Evolutionary conservation across 2,329 filamentous ascomycete genomes (phyloP).

Genomic region (Pezicula neosporulosa): DNA sequence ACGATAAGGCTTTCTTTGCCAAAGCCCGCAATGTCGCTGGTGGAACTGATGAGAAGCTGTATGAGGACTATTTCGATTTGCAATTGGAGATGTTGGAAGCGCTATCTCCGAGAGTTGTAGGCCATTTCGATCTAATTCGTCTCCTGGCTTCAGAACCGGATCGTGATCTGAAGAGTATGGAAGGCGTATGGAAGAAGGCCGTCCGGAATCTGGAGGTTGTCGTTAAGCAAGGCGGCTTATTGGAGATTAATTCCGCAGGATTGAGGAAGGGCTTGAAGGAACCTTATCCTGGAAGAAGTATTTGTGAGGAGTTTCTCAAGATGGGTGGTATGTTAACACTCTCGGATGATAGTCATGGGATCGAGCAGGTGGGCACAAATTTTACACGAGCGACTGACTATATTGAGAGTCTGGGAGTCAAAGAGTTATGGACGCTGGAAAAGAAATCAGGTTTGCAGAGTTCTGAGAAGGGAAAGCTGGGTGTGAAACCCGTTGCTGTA

Average conservation of each 20-base stretch:
- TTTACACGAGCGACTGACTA: conserved; percentile 70
- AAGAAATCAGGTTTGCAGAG: conserved; percentile 1
- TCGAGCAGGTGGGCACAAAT: conserved; percentile 83
- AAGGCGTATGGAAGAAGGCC: conserved; percentile 72
- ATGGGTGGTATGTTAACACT: conserved; percentile 82
- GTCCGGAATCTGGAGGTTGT: conserved; percentile 71
- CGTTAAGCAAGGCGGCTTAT: conserved; percentile 69
- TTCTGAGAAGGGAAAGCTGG: conserved; percentile 5
- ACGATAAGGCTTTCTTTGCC: conserved; percentile 65
- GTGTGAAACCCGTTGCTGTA: conserved; percentile 8
- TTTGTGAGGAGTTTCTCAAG: conserved; percentile 73
- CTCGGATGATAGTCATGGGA: conserved; percentile 91
- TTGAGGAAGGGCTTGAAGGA: conserved; percentile 86
- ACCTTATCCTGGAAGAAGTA: conserved; percentile 78
- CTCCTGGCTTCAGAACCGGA: conserved; percentile 70
- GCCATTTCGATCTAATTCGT: conserved; percentile 90
- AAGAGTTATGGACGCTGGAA: conserved; percentile 44
- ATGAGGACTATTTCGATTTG: conserved; percentile 81
- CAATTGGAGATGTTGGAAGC: conserved; percentile 77
- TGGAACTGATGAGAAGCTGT: conserved; percentile 69
- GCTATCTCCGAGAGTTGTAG: conserved; percentile 74
- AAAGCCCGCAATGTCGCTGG: conserved; percentile 32
- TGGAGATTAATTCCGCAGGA: conserved; percentile 88
- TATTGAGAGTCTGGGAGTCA: conserved; percentile 62
- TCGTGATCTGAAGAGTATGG: conserved; percentile 50